A percentile compares a stretch with the other conserved stretches of the same genome.
phyloP scores from a whole-genome alignment of 2,329 filamentous ascomycete species.

The Aaosphaeria arxii region DNA sequence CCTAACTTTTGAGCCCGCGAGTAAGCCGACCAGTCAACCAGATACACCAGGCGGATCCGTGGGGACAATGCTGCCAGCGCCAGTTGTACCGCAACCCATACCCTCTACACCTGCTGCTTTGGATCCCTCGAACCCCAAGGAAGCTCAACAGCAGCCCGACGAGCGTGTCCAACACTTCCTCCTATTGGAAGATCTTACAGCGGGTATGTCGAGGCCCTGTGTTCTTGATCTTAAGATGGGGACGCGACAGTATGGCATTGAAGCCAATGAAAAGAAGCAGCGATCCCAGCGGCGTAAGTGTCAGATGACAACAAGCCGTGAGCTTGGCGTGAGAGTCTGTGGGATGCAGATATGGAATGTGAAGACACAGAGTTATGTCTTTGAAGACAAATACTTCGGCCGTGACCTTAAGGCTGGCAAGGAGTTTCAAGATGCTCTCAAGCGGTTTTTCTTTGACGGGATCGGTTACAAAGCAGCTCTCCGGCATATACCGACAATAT shows the following conservation, averaged over 20 bases:
- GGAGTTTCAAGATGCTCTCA: conserved; percentile 86
- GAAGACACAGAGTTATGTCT: conserved; percentile 79
- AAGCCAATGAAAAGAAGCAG: conserved; percentile 88
- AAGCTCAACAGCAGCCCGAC: conserved; percentile 46
- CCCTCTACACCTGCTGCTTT: background rate
- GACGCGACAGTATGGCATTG: conserved; percentile 91
- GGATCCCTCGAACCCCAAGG: conserved; percentile 41
- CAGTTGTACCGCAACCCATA: conserved; percentile 3
- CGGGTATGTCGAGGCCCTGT: conserved; percentile 93
- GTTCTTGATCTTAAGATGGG: conserved; percentile 99
- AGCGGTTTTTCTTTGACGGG: conserved; percentile 87
- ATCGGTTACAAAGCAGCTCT: conserved; percentile 75
- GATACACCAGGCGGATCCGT: conserved; percentile 5
- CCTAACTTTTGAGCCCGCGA: background rate
- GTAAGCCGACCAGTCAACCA: background rate
- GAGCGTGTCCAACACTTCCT: conserved; percentile 86
- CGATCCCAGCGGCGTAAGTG: conserved; percentile 92
- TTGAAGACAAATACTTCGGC: conserved; percentile 97
- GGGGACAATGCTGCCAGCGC: conserved; percentile 33
- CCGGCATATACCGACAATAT: conserved; percentile 81
- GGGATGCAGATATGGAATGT: conserved; percentile 96
- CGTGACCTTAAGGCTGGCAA: conserved; percentile 80
- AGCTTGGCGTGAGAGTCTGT: conserved; percentile 89
- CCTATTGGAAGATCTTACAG: conserved; percentile 88
- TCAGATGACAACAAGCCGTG: conserved; percentile 82